Evolutionary conservation across 345 rosid genomes (phyloP).

Genomic region (Brassica cretica): DNA sequence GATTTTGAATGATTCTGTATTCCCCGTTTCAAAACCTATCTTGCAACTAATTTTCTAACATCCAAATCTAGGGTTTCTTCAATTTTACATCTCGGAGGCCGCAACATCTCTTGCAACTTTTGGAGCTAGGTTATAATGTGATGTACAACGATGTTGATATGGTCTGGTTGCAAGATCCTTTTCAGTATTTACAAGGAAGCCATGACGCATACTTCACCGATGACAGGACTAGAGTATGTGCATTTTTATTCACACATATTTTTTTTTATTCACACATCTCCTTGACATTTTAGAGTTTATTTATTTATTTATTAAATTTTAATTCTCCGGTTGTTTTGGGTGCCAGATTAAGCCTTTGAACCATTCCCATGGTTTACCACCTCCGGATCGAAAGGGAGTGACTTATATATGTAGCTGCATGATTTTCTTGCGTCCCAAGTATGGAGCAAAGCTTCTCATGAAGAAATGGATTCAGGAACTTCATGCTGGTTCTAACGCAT

Average conservation of each 20-base stretch:
- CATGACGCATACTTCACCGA: not conserved
- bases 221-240: not conserved
- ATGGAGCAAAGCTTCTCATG: slow-evolving; percentile 83
- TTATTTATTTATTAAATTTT: not conserved
- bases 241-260: not conserved
- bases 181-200: not conserved
- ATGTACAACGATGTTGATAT: not conserved
- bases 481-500: slow-evolving; percentile 19
- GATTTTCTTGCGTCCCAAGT: slow-evolving; percentile 44
- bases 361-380: slow-evolving; percentile 78
- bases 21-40: not conserved
- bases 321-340: not conserved
- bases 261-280: not conserved
- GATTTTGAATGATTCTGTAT: not conserved
- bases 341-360: slow-evolving; percentile 75
- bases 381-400: slow-evolving; percentile 68
- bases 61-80: not conserved
- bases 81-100: not conserved
- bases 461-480: slow-evolving; percentile 90
- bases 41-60: not conserved
- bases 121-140: not conserved
- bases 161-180: not conserved
- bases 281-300: not conserved
- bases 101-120: not conserved
- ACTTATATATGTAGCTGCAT: slow-evolving; percentile 79